Evolutionary conservation across 371 early-diverging fungal genomes (phyloP), one percentile per base, ranked within the genome.

Genomic region (Batrachochytrium dendrobatidis): DNA sequence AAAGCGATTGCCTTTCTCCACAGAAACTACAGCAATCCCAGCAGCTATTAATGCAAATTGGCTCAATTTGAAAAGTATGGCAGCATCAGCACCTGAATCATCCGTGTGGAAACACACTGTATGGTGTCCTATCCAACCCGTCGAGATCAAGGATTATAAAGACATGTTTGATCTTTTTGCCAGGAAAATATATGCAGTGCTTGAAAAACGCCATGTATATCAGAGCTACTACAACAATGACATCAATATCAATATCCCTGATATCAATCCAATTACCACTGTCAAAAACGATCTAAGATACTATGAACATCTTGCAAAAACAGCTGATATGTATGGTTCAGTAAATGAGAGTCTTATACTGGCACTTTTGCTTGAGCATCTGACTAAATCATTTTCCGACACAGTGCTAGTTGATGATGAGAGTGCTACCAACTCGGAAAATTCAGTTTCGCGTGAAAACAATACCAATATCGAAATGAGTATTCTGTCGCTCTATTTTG

Each of bases 91-190:
- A 20, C 20, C 55, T 30, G 65, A 65, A 17, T 10, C 64, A 20
- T 70, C 67, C 15, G 45, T 63, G 15, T 74, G 75, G 75, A 54
- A 61, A 31, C 49, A 64, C 7, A 43, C 59, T 4, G 68, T 65
- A 26, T 68, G 65, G 60, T 20, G 2, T 26, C 24, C n/a, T 26
- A 49, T 67, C 22, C 1, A 1, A 18, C 17, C 33, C 20, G 8
- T n/a, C 34, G 24, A 45, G 12, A 18, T 10, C 46, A 22, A 43
- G 6, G 65, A 62, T 10, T 6, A 12, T 49, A 58, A 62, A 43
- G 67, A 67, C 22, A 10, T 72, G 0, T 77, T 72, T 53, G 77
- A 77, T 43, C 49, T 46, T 20, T 35, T 72, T 6, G 66, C 77
- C 0, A 24, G 29, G 17, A 45, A 39, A 26, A 65, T 74, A 26